Base-by-base conservation (phyloP, 805 yeast genomes). In the Yarrowia sp. region DNA sequence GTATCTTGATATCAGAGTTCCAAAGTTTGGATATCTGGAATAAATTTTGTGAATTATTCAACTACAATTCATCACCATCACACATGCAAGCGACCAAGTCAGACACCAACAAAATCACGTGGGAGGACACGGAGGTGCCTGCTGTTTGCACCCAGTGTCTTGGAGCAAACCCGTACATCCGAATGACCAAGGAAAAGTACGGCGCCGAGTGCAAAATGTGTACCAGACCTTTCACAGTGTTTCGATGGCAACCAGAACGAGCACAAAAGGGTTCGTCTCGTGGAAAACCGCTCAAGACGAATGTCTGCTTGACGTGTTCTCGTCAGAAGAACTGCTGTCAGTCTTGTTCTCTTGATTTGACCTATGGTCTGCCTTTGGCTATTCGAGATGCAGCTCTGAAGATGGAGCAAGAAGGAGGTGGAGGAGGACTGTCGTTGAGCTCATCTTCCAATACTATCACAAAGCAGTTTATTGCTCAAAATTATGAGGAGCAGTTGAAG, bases 171-270 rank as follows among this genome's bases (percentile, higher is more conserved):
- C 84, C 86, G 22, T 85, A 88, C 72, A 74, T 89, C n/a, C 86
- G 90, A 67, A 86, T 93, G 89, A 83, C 86, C 1, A 83, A 89
- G 72, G 92, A 90, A 70, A 79, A 79, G 12, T 79, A 84, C 67
- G 97, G 97, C 0, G 89, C 85, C n/a, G 89, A 90, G 75, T 94
- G 98, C 76, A 88, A 89, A 75, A 79, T 90, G 15, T 94, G 98
- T 75, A 89, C 96, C 0, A 79, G 96, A 61, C 92, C 97, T 0
- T 94, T 89, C 79, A 88, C 93, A 0, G 87, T 89, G 0, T 94
- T 85, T 75, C 84, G 89, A 69, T 91, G 97, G 97, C 82, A 83
- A 69, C 83, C 85, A 16, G 79, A 78, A 49, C 79, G 77, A 52
- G 82, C 80, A 7, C 81, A 81, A 19, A 78, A 80, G 58, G 79